Base-by-base conservation (phyloP, 2,329 filamentous ascomycete species). In the Alternaria sp. region DNA sequence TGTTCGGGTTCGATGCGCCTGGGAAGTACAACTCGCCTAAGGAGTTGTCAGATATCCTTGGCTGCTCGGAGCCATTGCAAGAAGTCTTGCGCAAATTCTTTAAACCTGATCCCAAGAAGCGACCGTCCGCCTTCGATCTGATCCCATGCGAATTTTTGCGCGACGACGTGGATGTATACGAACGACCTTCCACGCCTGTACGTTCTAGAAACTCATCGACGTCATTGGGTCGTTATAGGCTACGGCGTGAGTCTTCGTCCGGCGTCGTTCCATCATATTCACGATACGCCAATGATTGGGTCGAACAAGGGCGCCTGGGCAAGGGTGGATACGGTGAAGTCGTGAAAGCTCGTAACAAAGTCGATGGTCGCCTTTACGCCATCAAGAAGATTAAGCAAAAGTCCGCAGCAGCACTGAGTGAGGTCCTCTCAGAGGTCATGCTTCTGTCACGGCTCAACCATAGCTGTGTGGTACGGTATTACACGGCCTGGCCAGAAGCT, bases 241-340 rank as follows among this genome's bases (percentile, higher is more conserved):
- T 77, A 39, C 75, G 76, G 11, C 72, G 76, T 3, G 75, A 79
- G 41, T 79, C 78, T 32, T 78, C 75, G 11, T 64, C 69, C 34
- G 76, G 73, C 7, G 57, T 68, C 26, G 71, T 68, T 9, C 65
- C 65, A 6, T 65, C 83, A 4, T 83, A 87, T 44, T 96, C 93
- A 1, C 88, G 94, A 62, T 99, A 97, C 74, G 87, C 86, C 11
- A 91, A 91, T 71, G 95, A 98, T 70, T 99, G 96, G 79, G 89
- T 94, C 18, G 94, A 98, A 79, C 89, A 95, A 73, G 93, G 92
- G 14, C 88, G 91, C 5, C 84, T 99, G 12, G 95, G 95, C 3
- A 96, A 94, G 76, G 95, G 95, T 43, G 95, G 94, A 0, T 99
- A 97, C 79, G 95, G 95, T 5, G 93, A 97, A 79, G 95, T 99